Base-by-base conservation (phyloP, 139 green algal species). In the Dunaliella sp. region DNA sequence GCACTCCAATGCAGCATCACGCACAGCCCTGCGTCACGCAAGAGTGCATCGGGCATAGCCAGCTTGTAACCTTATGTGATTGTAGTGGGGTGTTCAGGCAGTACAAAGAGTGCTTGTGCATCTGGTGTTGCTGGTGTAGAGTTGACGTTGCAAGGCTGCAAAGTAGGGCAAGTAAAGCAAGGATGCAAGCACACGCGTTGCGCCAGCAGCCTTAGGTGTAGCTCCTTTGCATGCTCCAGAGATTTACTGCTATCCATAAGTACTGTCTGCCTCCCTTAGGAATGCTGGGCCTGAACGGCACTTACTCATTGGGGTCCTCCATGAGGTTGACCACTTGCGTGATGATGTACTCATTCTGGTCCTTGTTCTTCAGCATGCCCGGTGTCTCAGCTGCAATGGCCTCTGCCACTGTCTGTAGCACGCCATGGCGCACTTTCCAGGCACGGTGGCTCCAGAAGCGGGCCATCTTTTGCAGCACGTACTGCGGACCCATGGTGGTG, bases 331-430 rank as follows among this genome's bases (percentile, higher is more conserved):
- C 81, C 25, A 89, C 82, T 36, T 90, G 85, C 35, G 87, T 88
- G 59, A 93, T 76, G 1, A 93, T 84, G 34, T 87, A 37, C 78
- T 88, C 74, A 36, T 85, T 83, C 80, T 87, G 84, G 32, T 85
- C 84, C 16, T 72, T 36, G n/a, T 38, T 21, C 32, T 26, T 38
- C 77, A 30, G 77, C n/a, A 81, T 32, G 30, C 30, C n/a, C 28
- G 34, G 77, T 38, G 31, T 38, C 30, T 34, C 77, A 30, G 77
- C 31, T 26, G 35, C 38, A 3, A 92, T 37, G 1, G 91, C 90
- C 84, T 93, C 89, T 33, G 92, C 91, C 3, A 94, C 36, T 2
- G 90, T 90, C 38, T 95, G 90, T 36, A 94, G 85, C 12, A 92
- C 72, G 16, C 90, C 92, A 38, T 94, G 90, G 78, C 89, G 87